Evolutionary conservation across 2,329 filamentous ascomycete species (phyloP).

Genomic region (Fusarium lateritium): DNA sequence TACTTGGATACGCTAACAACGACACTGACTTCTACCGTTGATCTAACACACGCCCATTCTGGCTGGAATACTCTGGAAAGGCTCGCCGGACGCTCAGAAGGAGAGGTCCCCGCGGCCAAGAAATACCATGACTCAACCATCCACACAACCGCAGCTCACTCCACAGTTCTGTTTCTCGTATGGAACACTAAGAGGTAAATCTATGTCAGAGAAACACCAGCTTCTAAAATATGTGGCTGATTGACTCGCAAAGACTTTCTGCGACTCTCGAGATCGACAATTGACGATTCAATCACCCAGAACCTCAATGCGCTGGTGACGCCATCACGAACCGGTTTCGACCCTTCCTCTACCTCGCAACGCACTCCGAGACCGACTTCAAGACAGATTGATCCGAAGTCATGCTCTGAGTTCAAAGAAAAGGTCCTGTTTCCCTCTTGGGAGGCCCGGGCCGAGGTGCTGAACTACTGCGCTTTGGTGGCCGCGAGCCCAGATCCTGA

Average conservation of each 20-base stretch:
- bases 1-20: slow-evolving; percentile 20
- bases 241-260: slow-evolving; percentile 81
- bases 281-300: slow-evolving; percentile 95
- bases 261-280: slow-evolving; percentile 83
- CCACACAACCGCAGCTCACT: slow-evolving; percentile 69
- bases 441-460: slow-evolving; percentile 84
- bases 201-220: neutral
- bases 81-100: slow-evolving; percentile 57
- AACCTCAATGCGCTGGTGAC: slow-evolving; percentile 92
- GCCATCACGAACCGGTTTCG: slow-evolving; percentile 80
- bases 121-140: slow-evolving; percentile 63
- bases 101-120: slow-evolving; percentile 49
- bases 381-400: slow-evolving; percentile 69
- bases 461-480: slow-evolving; percentile 91
- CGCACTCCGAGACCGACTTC: slow-evolving; percentile 67
- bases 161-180: slow-evolving; percentile 86
- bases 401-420: slow-evolving; percentile 82
- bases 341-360: slow-evolving; percentile 81
- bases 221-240: neutral
- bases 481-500: slow-evolving; percentile 89
- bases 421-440: slow-evolving; percentile 89
- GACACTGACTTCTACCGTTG: neutral
- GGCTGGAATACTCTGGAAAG: slow-evolving; percentile 67
- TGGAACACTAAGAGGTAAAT: slow-evolving; percentile 75
- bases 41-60: slow-evolving; percentile 54